Percentiles rank a stretch among this genome's conserved stretches.
These are phyloP conservation scores for Trypanosoma lewisi DNA, from an alignment of 208 protist genomes.

Conservation along the genomic window DNA sequence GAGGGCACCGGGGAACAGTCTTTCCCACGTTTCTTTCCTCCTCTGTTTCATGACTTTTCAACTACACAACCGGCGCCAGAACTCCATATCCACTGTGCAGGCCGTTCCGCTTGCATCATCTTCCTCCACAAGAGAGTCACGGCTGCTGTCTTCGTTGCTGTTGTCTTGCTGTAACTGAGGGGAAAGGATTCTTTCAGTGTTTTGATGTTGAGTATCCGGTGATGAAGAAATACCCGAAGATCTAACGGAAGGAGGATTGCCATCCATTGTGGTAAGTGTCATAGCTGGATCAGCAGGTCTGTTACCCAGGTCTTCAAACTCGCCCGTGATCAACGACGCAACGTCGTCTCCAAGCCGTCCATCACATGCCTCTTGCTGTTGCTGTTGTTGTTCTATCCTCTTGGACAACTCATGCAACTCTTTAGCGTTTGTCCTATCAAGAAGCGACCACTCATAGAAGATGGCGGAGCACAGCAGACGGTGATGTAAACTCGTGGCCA, in stretches of 20 bases:
- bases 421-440: conserved; percentile 21
- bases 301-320: conserved; percentile 14
- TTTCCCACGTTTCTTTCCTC: not conserved
- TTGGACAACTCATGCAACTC: conserved; percentile 10
- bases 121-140: not conserved
- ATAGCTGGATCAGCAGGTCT: conserved; percentile 7
- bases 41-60: conserved; percentile 6
- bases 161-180: not conserved
- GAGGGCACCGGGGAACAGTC: no score
- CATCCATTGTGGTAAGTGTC: not conserved
- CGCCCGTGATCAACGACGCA: not conserved
- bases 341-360: conserved; percentile 7
- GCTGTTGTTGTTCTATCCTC: no score
- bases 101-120: not conserved
- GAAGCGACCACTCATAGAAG: conserved; percentile 27
- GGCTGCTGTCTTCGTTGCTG: not conserved
- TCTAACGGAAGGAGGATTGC: not conserved
- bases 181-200: not conserved
- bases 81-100: conserved; percentile 21
- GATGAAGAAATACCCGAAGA: not conserved
- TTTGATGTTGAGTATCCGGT: not conserved
- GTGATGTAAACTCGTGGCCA: conserved; percentile 10
- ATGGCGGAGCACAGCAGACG: conserved; percentile 24
- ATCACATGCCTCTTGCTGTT: not conserved
- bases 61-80: conserved; percentile 27